These are phyloP conservation scores for Heterobasidion occidentale DNA, from an alignment of 1,284 basidiomycete genomes.

Conservation along the genomic window DNA sequence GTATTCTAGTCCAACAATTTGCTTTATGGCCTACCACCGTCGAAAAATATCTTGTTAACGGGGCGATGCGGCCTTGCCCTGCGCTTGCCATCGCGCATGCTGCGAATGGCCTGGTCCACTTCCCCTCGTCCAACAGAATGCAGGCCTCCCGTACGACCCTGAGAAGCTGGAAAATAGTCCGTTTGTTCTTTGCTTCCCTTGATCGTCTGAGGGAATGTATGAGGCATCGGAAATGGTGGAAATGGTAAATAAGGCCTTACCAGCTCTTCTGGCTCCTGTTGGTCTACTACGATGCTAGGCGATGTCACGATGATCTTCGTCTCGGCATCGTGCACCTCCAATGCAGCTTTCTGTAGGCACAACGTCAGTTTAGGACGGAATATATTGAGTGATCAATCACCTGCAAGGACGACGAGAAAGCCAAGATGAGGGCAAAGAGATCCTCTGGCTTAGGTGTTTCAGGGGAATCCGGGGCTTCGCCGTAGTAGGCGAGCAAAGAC, in stretches of 20 bases:
- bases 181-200: slow-evolving; percentile 22
- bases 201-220: slow-evolving; percentile 28
- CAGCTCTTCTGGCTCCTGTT: slow-evolving; percentile 12
- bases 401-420: slow-evolving; percentile 70
- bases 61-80: slow-evolving; percentile 42
- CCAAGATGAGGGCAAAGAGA: slow-evolving; percentile 66
- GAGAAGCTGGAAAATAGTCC: slow-evolving; percentile 24
- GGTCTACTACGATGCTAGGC: slow-evolving; percentile 2
- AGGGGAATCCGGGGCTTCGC: slow-evolving; percentile 54
- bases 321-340: slow-evolving; percentile 59
- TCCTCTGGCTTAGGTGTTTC: slow-evolving; percentile 70
- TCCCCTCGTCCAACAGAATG: slow-evolving; percentile 65
- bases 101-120: slow-evolving; percentile 76
- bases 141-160: slow-evolving; percentile 30
- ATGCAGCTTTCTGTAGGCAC: slow-evolving; percentile 56
- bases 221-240: not conserved
- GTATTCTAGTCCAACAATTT: slow-evolving; percentile 22
- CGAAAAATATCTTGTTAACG: slow-evolving; percentile 75
- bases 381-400: slow-evolving; percentile 22
- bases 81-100: slow-evolving; percentile 63
- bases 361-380: not conserved
- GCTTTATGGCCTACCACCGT: slow-evolving; percentile 44
- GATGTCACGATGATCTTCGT: slow-evolving; percentile 21
- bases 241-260: slow-evolving; percentile 13
- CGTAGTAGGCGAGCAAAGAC: slow-evolving; percentile 61